A percentile compares a stretch with the other conserved stretches of the same genome.
phyloP scores from a whole-genome alignment of 768 basidiomycete species.

The Kwoniella mangroviensis region DNA sequence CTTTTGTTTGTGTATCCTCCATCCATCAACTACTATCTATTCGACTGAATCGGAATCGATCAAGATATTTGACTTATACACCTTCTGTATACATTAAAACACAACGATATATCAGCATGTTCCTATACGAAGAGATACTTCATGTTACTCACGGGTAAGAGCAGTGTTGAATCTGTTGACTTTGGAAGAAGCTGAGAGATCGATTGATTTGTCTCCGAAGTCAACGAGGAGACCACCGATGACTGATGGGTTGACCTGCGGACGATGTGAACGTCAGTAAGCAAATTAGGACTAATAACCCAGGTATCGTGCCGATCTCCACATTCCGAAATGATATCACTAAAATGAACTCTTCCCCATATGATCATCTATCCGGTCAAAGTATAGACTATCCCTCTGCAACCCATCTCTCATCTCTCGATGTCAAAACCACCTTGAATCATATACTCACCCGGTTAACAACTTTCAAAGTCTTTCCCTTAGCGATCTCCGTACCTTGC shows the following conservation, averaged over 20 bases:
- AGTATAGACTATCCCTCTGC: neutral
- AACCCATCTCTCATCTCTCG: neutral
- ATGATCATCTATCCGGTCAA: no score
- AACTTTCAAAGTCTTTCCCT: slow-evolving; percentile 86
- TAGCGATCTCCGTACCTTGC: slow-evolving; percentile 82
- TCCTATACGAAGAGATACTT: neutral
- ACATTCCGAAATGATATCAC: no score
- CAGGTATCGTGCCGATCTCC: no score
- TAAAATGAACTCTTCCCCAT: no score
- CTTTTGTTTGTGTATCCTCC: slow-evolving; percentile 1
- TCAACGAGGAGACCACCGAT: slow-evolving; percentile 93
- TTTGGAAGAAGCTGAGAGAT: slow-evolving; percentile 89
- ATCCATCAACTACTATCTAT: slow-evolving; percentile 9
- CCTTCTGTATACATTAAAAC: slow-evolving; percentile 36
- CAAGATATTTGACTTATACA: slow-evolving; percentile 30
- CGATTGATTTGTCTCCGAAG: slow-evolving; percentile 97
- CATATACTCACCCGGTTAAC: slow-evolving; percentile 76
- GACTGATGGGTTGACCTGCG: slow-evolving; percentile 85
- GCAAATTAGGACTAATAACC: neutral
- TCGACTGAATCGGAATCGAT: neutral
- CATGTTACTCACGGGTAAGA: slow-evolving; percentile 70
- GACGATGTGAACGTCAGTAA: neutral
- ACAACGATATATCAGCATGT: slow-evolving; percentile 8
- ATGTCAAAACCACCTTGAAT: neutral
- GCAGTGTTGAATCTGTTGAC: slow-evolving; percentile 93